Evolutionary conservation across 441 rosid species (phyloP).

Genomic region (Aleurites moluccanus): DNA sequence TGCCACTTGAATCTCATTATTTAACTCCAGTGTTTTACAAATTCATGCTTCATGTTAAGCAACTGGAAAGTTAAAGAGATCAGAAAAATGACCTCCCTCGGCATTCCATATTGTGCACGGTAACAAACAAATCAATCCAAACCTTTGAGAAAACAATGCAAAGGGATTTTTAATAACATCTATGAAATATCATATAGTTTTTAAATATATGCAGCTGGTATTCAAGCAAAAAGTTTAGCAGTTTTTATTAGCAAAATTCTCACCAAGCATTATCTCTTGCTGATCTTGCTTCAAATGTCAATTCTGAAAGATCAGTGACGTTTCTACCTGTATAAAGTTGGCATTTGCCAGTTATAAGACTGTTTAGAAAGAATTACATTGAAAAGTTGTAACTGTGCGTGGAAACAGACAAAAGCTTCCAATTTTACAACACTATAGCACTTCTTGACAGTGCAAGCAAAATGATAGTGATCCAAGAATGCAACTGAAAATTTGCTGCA

Average conservation of each 20-base stretch:
- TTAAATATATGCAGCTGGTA: neutral
- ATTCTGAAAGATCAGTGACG: slow-evolving; percentile 39
- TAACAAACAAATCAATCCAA: neutral
- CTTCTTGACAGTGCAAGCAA: neutral
- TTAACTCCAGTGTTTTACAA: neutral
- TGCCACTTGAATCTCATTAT: neutral
- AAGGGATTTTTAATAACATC: neutral
- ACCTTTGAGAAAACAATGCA: neutral
- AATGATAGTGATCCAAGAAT: neutral
- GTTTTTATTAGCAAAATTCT: slow-evolving; percentile 21
- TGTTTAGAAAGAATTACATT: neutral
- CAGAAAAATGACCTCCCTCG: neutral
- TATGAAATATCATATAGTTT: neutral
- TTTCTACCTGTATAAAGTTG: slow-evolving; percentile 38
- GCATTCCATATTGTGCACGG: neutral
- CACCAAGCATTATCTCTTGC: slow-evolving; percentile 73
- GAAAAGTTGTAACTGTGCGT: neutral
- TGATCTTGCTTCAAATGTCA: slow-evolving; percentile 65
- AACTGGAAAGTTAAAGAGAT: neutral
- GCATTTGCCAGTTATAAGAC: slow-evolving; percentile 7
- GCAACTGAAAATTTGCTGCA: slow-evolving; percentile 1
- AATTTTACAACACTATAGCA: neutral
- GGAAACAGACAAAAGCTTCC: neutral
- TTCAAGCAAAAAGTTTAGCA: slow-evolving; percentile 9
- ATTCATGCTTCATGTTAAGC: neutral